Conservation (phyloP, 106 monocot species). For the Narthecium ossifragum region DNA sequence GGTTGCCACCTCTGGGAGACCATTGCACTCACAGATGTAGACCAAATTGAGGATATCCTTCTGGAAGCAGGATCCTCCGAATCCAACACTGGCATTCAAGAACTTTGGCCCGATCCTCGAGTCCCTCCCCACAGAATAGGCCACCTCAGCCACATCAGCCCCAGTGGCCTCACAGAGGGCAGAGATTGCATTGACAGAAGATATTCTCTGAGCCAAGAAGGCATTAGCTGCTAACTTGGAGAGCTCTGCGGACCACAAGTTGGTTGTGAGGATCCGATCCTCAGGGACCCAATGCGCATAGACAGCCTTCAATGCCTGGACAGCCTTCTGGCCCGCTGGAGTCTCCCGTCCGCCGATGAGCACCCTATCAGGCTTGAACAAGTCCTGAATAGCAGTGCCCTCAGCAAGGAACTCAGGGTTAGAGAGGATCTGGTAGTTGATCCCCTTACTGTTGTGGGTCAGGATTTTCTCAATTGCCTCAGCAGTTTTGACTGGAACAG, state of each 20-base stretch:
- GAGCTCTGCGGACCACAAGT: constrained; percentile 45
- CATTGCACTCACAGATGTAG: constrained; percentile 50
- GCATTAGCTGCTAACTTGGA: constrained; percentile 44
- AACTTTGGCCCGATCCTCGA: constrained; percentile 39
- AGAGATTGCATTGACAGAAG: constrained; percentile 39
- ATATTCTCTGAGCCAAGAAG: constrained; percentile 40
- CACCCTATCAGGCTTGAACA: constrained; percentile 35
- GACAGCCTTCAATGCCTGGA: constrained; percentile 28
- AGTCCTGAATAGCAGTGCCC: constrained; percentile 41
- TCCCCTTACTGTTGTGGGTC: constrained; percentile 41
- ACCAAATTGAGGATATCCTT: constrained; percentile 46
- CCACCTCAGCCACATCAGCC: constrained; percentile 30
- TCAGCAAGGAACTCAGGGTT: constrained; percentile 49
- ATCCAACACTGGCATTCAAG: constrained; percentile 43
- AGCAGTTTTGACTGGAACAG: constrained; percentile 41
- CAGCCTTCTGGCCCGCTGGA: constrained; percentile 29
- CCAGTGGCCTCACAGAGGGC: constrained; percentile 46
- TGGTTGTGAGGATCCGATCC: constrained; percentile 34
- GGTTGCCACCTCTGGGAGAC: constrained; percentile 34
- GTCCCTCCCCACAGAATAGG: constrained; percentile 41
- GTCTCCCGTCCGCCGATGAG: constrained; percentile 48
- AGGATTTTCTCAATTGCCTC: constrained; percentile 50
- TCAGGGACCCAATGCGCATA: constrained; percentile 45
- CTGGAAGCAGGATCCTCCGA: constrained; percentile 49
- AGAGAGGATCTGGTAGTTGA: constrained; percentile 38